Base-by-base conservation (phyloP, 306 rosid species). In the Sophora flavescens region DNA sequence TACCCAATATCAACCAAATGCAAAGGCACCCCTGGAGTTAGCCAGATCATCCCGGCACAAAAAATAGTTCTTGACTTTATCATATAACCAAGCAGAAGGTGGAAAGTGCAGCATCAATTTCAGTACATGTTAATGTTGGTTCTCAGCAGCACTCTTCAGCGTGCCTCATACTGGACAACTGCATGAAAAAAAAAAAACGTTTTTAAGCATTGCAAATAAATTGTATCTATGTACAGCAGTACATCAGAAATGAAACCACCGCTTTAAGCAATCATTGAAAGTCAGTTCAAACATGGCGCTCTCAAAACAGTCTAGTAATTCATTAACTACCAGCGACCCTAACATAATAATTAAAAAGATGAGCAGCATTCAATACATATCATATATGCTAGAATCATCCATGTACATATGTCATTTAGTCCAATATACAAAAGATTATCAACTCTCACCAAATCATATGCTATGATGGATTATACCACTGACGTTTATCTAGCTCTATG, bases 141-240 rank as follows among this genome's bases (percentile, higher is more conserved):
- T 7, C 22, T n/a, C 26, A 8, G 33, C 68, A 63, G 35, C 39
- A 60, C 54, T 61, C 78, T 74, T 83, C 70, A 78, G 15, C 83
- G 86, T 16, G 86, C 83, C 66, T 83, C 86, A 35, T 83, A 83
- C 74, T 83, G 86, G 60, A 83, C 86, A 78, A 83, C 86, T 83
- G 83, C 86, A 68, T 18, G 22, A 22, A 22, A 22, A 22, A 61
- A 57, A 79, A 47, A 65, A 30, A 16, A 32, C 14, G 13, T 0
- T 6, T 12, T 41, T 45, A 17, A 82, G 35, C 48, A 64, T 8
- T 15, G 39, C 30, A 16, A 1, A 36, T 7, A 76, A 53, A 39
- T 54, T 63, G 39, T 50, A 13, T 17, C 13, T 26, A n/a, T n/a
- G 32, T 4, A 42, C 6, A 44, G 39, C 26, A 61, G 42, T 10